A percentile compares a stretch with the other conserved stretches of the same genome.
These are phyloP conservation scores for Pythium insidiosum DNA, from an alignment of 352 stramenopile species.

Conservation along the genomic window DNA sequence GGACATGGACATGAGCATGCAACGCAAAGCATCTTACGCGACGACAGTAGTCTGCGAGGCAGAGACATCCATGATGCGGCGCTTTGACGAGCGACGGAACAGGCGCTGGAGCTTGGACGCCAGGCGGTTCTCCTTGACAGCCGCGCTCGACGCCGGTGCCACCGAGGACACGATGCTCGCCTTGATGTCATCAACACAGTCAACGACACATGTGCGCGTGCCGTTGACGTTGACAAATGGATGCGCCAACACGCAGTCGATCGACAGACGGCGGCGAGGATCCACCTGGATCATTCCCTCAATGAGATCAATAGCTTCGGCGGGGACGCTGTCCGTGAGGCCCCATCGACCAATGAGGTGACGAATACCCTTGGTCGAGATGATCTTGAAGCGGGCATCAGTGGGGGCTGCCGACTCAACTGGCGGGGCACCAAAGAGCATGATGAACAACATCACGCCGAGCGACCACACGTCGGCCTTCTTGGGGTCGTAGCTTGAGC, in stretches of 20 bases:
- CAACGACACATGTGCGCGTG: too few relatives aligned
- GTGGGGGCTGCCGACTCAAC: constrained; percentile 47
- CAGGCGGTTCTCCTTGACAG: constrained; percentile 9
- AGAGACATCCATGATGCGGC: constrained; percentile 21
- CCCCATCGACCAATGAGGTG: constrained; percentile 64
- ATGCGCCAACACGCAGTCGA: constrained; percentile 51
- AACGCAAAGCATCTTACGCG: too few relatives aligned
- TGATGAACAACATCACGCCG: constrained; percentile 82
- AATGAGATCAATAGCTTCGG: constrained; percentile 50
- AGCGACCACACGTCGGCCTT: constrained; percentile 83
- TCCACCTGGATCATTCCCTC: constrained; percentile 57
- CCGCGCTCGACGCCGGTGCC: neutral
- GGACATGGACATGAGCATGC: too few relatives aligned
- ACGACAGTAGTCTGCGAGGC: constrained; percentile 10
- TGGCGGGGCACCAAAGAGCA: constrained; percentile 58
- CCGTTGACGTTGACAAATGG: constrained; percentile 36
- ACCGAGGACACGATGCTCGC: neutral
- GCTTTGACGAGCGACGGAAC: constrained; percentile 19
- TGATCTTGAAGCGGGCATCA: constrained; percentile 60
- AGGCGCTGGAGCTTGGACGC: constrained; percentile 12
- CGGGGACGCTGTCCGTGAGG: constrained; percentile 42
- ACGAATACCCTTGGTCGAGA: constrained; percentile 41
- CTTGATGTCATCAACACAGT: constrained; percentile 13
- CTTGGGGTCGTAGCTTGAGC: constrained; percentile 49
- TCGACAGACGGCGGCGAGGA: constrained; percentile 40